Evolutionary conservation across 495 filamentous ascomycete genomes (phyloP).

Genomic region (Tuber microsphaerosporum): DNA sequence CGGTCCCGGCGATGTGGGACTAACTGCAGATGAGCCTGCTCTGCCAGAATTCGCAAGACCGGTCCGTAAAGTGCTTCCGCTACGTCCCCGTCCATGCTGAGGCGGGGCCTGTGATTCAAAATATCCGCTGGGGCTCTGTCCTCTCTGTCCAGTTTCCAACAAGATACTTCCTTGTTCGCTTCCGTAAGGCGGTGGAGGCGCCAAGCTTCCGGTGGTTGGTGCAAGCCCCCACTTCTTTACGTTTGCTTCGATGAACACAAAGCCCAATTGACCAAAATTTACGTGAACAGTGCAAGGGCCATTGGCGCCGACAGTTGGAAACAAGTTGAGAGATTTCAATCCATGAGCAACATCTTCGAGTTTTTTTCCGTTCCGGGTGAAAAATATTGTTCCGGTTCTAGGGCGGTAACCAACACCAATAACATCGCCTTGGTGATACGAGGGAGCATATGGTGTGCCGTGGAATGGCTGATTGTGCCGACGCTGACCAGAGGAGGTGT

Average conservation of each 20-base stretch:
- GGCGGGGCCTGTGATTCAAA: constrained; percentile 45
- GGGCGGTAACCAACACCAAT: constrained; percentile 94
- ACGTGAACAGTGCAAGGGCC: constrained; percentile 88
- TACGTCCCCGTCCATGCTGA: constrained; percentile 49
- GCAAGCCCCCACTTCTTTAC: constrained; percentile 99
- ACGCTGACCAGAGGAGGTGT: constrained; percentile 76
- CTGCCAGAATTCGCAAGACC: constrained; percentile 15
- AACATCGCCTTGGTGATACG: constrained; percentile 84
- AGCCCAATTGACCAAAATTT: constrained; percentile 95
- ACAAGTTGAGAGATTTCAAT: constrained; percentile 89
- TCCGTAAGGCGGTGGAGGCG: constrained; percentile 91
- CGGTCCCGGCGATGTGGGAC: constrained; percentile 78
- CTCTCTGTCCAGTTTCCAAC: constrained; percentile 53
- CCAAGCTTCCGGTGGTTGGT: constrained; percentile 88
- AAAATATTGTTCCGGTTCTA: constrained; percentile 89
- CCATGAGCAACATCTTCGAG: constrained; percentile 92
- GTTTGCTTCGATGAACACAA: constrained; percentile 97
- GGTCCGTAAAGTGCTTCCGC: constrained; percentile 45
- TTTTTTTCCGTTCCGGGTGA: constrained; percentile 95
- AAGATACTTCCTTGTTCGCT: constrained; percentile 93
- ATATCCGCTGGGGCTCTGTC: constrained; percentile 43
- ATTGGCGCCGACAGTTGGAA: constrained; percentile 89
- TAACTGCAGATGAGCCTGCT: constrained; percentile 13
- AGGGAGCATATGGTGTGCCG: constrained; percentile 69
- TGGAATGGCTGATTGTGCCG: constrained; percentile 87